Conservation (phyloP, 2,329 filamentous ascomycete genomes). For the Colletotrichum siamense region DNA sequence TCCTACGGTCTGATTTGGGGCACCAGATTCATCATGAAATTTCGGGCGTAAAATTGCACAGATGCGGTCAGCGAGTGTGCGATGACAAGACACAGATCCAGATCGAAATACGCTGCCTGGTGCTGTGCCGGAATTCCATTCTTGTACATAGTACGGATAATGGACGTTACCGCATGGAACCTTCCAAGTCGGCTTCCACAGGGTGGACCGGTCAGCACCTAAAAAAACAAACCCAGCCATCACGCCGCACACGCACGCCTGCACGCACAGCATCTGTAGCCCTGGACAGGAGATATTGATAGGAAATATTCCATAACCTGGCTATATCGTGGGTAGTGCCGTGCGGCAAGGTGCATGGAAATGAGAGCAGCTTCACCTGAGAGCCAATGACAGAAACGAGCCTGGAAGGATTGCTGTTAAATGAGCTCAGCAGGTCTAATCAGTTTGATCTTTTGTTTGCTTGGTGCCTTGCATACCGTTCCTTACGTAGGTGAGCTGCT, state of each 20-base stretch:
- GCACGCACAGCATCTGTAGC: background rate
- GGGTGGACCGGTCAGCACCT: conserved; percentile 15
- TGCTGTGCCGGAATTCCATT: background rate
- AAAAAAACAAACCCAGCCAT: background rate
- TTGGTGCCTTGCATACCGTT: background rate
- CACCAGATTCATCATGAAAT: background rate
- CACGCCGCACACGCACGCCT: background rate
- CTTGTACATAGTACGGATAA: background rate
- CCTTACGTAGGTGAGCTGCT: background rate
- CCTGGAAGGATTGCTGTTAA: background rate
- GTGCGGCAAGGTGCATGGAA: background rate
- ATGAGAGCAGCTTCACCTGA: background rate
- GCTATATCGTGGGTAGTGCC: background rate
- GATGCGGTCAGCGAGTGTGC: background rate
- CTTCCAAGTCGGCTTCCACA: conserved; percentile 5
- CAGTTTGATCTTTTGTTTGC: background rate
- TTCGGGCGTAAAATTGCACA: background rate
- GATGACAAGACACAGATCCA: background rate
- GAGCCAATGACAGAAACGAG: background rate
- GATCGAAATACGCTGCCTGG: background rate
- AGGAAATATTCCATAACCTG: background rate
- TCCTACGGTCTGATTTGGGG: background rate
- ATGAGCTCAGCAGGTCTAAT: background rate
- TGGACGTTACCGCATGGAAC: background rate
- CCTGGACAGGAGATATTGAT: background rate